Conservation (phyloP, 306 rosid genomes). For the barrel medic (Medicago truncatula) region DNA sequence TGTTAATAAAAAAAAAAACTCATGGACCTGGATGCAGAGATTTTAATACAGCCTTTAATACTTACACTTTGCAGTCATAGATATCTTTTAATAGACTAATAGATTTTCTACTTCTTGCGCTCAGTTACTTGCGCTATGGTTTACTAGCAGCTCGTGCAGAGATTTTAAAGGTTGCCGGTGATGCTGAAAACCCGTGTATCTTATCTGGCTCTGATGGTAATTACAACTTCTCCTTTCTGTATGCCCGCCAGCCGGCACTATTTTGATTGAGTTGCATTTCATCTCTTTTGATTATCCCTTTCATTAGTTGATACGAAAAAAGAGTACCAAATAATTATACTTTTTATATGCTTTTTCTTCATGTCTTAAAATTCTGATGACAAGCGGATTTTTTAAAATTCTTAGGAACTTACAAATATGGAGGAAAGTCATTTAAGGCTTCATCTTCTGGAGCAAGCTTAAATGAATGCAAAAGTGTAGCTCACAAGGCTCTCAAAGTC, state of each 20-base stretch:
- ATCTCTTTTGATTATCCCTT: constrained; percentile 30
- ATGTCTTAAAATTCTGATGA: constrained; percentile 23
- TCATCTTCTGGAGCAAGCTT: constrained; percentile 79
- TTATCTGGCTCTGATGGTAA: constrained; percentile 83
- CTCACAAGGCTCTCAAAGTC: constrained; percentile 75
- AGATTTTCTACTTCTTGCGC: constrained; percentile 41
- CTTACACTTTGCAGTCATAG: constrained; percentile 20
- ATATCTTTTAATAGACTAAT: constrained; percentile 28
- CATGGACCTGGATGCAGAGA: background rate
- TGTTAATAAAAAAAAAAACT: too few relatives aligned
- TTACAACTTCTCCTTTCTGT: constrained; percentile 39
- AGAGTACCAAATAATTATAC: background rate
- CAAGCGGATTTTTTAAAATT: background rate
- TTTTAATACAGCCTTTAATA: too few relatives aligned
- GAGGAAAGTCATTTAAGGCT: constrained; percentile 72
- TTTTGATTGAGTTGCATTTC: constrained; percentile 31
- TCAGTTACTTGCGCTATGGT: constrained; percentile 93
- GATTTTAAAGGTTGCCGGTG: constrained; percentile 74
- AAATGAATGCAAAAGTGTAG: constrained; percentile 70
- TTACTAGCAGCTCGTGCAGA: constrained; percentile 98
- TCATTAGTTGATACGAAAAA: constrained; percentile 5
- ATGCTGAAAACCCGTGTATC: constrained; percentile 81
- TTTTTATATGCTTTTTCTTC: background rate
- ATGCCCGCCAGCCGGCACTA: background rate
- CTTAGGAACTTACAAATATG: constrained; percentile 74